These are phyloP conservation scores for Xylariaceae sp. DNA, from an alignment of 2,329 filamentous ascomycete genomes.

Conservation along the genomic window DNA sequence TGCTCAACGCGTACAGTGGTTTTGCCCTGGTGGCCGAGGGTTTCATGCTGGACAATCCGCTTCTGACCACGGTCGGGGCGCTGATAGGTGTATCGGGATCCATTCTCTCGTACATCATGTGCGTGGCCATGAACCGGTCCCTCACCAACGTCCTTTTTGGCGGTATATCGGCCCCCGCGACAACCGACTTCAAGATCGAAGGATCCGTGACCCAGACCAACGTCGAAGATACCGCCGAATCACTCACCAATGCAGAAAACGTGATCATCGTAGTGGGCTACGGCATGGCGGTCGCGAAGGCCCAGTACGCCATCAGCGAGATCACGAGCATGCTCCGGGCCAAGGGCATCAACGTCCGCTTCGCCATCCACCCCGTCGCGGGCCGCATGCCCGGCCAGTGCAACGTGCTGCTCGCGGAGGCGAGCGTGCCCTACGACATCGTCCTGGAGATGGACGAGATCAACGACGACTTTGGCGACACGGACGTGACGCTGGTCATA, in stretches of 20 bases:
- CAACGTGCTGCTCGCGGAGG: slow-evolving; percentile 85
- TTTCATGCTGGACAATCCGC: slow-evolving; percentile 83
- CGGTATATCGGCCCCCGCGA: slow-evolving; percentile 63
- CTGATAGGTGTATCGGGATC: slow-evolving; percentile 86
- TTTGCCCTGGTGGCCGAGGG: slow-evolving; percentile 88
- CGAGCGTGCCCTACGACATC: slow-evolving; percentile 84
- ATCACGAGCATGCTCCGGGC: slow-evolving; percentile 71
- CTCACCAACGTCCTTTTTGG: slow-evolving; percentile 88
- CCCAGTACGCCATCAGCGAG: slow-evolving; percentile 84
- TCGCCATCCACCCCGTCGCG: slow-evolving; percentile 86
- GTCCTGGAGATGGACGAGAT: slow-evolving; percentile 96
- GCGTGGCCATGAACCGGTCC: slow-evolving; percentile 86
- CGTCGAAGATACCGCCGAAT: slow-evolving; percentile 76
- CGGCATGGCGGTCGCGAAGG: slow-evolving; percentile 91
- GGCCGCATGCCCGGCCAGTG: slow-evolving; percentile 92
- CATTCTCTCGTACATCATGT: slow-evolving; percentile 83
- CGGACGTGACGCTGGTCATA: slow-evolving; percentile 82
- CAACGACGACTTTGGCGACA: slow-evolving; percentile 85
- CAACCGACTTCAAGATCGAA: slow-evolving; percentile 69
- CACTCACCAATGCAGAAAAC: slow-evolving; percentile 69
- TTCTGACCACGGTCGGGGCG: slow-evolving; percentile 80
- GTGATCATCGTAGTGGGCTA: slow-evolving; percentile 91
- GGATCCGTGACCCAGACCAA: slow-evolving; percentile 74
- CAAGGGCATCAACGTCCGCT: slow-evolving; percentile 76
- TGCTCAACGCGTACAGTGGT: slow-evolving; percentile 85